Base-by-base conservation (phyloP, 129 eudicot genomes). In the Arctium lappa region DNA sequence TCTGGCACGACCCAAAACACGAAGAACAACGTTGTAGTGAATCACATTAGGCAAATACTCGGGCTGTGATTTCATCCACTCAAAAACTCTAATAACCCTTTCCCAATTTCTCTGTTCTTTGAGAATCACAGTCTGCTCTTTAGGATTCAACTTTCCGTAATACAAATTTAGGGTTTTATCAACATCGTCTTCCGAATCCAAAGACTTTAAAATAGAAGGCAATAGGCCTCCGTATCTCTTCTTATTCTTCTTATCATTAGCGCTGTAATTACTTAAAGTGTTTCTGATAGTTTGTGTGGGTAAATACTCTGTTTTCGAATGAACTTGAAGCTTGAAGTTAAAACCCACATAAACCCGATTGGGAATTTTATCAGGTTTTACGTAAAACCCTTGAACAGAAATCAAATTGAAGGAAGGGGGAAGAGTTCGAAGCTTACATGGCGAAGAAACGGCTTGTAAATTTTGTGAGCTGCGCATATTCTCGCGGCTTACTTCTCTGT, bases 11-110 rank as follows among this genome's bases (percentile, higher is more conserved):
- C 98, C 96, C 9, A 94, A 69, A 2, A 82, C 87, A 66, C 97
- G 86, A 40, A 94, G 89, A 85, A 92, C 97, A 29, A 92, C 93
- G 63, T 94, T 92, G 32, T 94, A 94, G 50, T 94, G 97, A 84
- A 94, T 88, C 75, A 92, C 97, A 86, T 94, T 94, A 2, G 98
- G 97, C 30, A 70, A 32, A 76, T 94, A 92, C 30, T 92, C 93
- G 10, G 87, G 76, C 62, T 91, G 93, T 15, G 90, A 92, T 81
- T 92, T 94, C 87, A 94, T 88, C 96, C 97, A 94, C 79, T 91
- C 93, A 69, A 94, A 94, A 74, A 94, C 88, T 81, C 89, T 88
- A 80, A 91, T 31, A 79, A 94, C 93, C 83, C 84, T 91, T 62
- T 91, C 91, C 96, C 97, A 92, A 77, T 84, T 86, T 2, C 93